Percentiles rank a stretch among this genome's conserved stretches.
Evolutionary conservation across 1,284 basidiomycete genomes (phyloP).

Genomic region (Boletus holoroseus): DNA sequence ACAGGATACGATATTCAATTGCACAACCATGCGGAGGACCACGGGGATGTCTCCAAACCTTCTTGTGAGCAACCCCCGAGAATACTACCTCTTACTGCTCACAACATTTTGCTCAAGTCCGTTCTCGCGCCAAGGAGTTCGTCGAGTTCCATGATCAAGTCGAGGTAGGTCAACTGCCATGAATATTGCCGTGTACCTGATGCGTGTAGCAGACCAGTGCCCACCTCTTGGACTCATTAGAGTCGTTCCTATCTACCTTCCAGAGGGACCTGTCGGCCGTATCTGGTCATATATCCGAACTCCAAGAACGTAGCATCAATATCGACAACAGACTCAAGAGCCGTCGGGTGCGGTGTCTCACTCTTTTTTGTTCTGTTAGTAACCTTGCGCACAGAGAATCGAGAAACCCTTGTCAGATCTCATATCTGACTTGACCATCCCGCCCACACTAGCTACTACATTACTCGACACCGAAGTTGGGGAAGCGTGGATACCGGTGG

Average conservation of each 20-base stretch:
- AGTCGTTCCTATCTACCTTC: conserved; percentile 90
- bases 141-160: conserved; percentile 83
- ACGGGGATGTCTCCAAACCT: background rate
- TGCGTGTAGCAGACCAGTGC: conserved; percentile 56
- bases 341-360: conserved; percentile 56
- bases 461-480: conserved; percentile 82
- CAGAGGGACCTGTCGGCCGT: conserved; percentile 90
- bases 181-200: conserved; percentile 4
- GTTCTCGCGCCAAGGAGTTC: conserved; percentile 61
- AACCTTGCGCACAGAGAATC: conserved; percentile 56
- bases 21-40: conserved; percentile 4
- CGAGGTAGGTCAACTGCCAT: conserved; percentile 36
- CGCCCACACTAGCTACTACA: conserved; percentile 72
- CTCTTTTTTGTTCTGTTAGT: conserved; percentile 5
- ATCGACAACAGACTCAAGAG: conserved; percentile 85
- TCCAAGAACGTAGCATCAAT: conserved; percentile 84
- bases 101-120: conserved; percentile 31
- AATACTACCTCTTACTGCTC: background rate
- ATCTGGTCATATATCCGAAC: conserved; percentile 90
- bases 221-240: conserved; percentile 76
- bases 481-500: conserved; percentile 78
- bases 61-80: conserved; percentile 16
- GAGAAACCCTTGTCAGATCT: conserved; percentile 82
- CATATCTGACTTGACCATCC: conserved; percentile 75
- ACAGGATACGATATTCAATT: conserved; percentile 10